Base-by-base conservation (phyloP, 192 early-diverging fungal species). In the Coemansia guatemalensis region DNA sequence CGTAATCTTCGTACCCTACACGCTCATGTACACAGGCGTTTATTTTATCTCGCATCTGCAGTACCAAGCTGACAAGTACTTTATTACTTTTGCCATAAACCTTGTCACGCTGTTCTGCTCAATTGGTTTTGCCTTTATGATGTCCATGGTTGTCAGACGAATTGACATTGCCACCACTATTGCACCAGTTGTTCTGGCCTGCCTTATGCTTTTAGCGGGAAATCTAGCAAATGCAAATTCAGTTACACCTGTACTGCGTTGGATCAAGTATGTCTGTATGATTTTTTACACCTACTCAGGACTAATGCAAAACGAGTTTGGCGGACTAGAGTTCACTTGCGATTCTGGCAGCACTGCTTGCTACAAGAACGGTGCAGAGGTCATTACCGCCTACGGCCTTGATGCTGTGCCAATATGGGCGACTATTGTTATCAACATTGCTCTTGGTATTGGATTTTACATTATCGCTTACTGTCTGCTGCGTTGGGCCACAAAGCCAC, bases 301-400 rank as follows among this genome's bases (percentile, higher is more conserved):
- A 0, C 61, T 81, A 27, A 56, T 66, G 52, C 68, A 70, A 26
- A 81, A 81, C 44, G 78, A 81, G 63, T 72, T 81, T 62, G 33
- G 14, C 7, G 78, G 73, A 8, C 55, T 81, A 3, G 52, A 53
- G 54, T 72, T 81, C 26, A 39, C 21, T 5, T 77, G 74, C 25
- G 58, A 50, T 5, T 2, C 32, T 0, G 53, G 20, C 1, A 26
- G 29, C 8, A 41, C 58, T 3, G 26, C 61, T 12, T 75, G 73
- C 63, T 77, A 68, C 39, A 24, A 51, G 9, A 64, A 55, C 0
- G 74, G 74, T 0, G 56, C 63, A 52, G 68, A 70, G 4, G 74
- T 71, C 26, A 26, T 77, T 27, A 33, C 24, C 2, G 50, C 58
- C 11, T 69, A 75, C 25, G 68, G 64, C 7, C 57, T 75, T 52